Percentiles rank a stretch among this genome's conserved stretches.
phyloP scores from a whole-genome alignment of 2,329 filamentous ascomycete species.

The Polytolypa hystricis region DNA sequence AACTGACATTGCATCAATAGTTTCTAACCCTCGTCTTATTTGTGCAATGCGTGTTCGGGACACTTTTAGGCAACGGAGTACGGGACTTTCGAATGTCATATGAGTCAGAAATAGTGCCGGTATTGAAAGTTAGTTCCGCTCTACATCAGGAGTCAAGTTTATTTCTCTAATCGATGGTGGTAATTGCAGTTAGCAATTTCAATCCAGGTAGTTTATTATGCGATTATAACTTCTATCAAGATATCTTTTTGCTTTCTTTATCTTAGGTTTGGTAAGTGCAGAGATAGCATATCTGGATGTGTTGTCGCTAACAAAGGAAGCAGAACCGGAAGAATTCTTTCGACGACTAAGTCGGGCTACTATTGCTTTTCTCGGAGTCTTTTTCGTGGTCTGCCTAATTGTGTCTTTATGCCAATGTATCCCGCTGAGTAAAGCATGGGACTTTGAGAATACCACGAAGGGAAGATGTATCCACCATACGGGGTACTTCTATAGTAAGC shows the following conservation, averaged over 20 bases:
- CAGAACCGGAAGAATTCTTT: background rate
- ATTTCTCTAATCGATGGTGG: too few species aligned
- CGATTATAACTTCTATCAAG: background rate
- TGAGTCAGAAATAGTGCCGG: too few species aligned
- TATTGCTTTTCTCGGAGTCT: background rate
- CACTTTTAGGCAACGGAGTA: too few species aligned
- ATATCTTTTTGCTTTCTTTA: background rate
- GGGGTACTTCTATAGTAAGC: background rate
- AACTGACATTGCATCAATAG: too few species aligned
- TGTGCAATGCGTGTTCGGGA: background rate
- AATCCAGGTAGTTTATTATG: background rate
- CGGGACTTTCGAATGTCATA: background rate
- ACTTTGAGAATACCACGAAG: background rate
- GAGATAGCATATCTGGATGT: too few species aligned
- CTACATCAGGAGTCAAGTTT: too few species aligned
- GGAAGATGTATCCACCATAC: background rate
- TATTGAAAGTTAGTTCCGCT: too few species aligned
- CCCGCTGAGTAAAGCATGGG: background rate
- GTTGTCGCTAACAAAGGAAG: background rate
- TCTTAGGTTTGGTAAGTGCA: background rate
- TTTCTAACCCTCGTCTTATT: background rate
- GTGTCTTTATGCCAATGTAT: background rate
- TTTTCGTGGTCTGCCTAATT: background rate
- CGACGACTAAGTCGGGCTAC: background rate
- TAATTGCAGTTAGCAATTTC: background rate